Conservation (phyloP, 2,329 filamentous ascomycete species). For the Daldinia eschscholtzii region DNA sequence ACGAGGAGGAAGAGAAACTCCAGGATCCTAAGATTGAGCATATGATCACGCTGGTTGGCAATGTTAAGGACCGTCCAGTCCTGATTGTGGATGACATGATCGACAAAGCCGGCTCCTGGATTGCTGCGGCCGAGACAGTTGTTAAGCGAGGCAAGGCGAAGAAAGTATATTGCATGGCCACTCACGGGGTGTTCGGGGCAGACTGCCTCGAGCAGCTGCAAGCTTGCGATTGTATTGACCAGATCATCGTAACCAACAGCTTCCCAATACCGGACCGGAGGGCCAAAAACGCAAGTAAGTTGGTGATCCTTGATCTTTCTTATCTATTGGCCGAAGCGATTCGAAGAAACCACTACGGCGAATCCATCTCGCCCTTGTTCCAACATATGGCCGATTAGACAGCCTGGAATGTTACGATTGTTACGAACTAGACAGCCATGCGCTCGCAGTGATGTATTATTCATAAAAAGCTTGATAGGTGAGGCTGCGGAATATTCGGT, state of each 20-base stretch:
- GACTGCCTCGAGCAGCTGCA: conserved; percentile 92
- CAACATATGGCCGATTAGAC: conserved; percentile 72
- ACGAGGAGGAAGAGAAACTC: conserved; percentile 93
- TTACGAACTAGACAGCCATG: conserved; percentile 35
- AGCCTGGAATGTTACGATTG: conserved; percentile 44
- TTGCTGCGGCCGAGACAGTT: conserved; percentile 95
- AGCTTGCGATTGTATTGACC: conserved; percentile 91
- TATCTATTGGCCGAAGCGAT: conserved; percentile 92
- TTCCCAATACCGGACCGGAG: conserved; percentile 89
- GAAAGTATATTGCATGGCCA: conserved; percentile 97
- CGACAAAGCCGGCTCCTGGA: conserved; percentile 96
- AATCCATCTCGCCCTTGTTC: conserved; percentile 79
- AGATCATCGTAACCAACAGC: conserved; percentile 95
- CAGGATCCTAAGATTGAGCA: conserved; percentile 86
- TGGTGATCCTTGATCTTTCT: conserved; percentile 90
- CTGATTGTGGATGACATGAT: conserved; percentile 99
- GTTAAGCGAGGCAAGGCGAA: conserved; percentile 92
- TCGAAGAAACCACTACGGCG: conserved; percentile 94
- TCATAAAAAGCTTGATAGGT: conserved; percentile 46
- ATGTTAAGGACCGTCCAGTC: conserved; percentile 88
- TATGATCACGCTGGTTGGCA: conserved; percentile 96
- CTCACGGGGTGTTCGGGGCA: conserved; percentile 92
- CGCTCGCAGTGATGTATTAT: conserved; percentile 40
- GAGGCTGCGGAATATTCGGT: conserved; percentile 44
- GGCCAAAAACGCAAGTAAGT: conserved; percentile 78